Percentiles rank a stretch among this genome's conserved stretches.
Evolutionary conservation across 257 asterid genomes (phyloP).

Genomic region (Pogostemon cablin): DNA sequence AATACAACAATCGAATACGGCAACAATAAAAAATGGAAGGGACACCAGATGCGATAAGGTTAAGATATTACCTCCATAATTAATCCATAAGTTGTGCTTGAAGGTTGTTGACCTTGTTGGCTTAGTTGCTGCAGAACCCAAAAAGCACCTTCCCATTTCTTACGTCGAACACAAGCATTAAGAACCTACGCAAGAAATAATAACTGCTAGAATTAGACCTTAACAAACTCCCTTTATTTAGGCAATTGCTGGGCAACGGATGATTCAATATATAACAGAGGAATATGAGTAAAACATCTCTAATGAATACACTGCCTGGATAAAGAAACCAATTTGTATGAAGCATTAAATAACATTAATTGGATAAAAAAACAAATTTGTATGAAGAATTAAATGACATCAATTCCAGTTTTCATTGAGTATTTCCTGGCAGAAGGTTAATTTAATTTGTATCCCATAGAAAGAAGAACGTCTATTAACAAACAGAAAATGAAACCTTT

Average conservation of each 20-base stretch:
- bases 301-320: slow-evolving; percentile 10
- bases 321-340: slow-evolving; percentile 15
- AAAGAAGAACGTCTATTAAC: not conserved
- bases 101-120: slow-evolving; percentile 61
- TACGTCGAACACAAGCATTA: slow-evolving; percentile 83
- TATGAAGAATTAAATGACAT: slow-evolving; percentile 2
- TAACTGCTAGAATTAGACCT: slow-evolving; percentile 25
- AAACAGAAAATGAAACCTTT: not conserved
- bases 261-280: slow-evolving; percentile 18
- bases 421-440: slow-evolving; percentile 10
- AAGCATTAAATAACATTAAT: slow-evolving; percentile 1
- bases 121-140: slow-evolving; percentile 94
- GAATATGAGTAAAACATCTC: slow-evolving; percentile 19
- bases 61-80: slow-evolving; percentile 79
- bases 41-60: not conserved
- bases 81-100: slow-evolving; percentile 83
- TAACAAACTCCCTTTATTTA: not conserved
- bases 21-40: slow-evolving; percentile 1
- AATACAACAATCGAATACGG: not conserved
- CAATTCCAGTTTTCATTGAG: not conserved
- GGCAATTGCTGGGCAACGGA: not conserved
- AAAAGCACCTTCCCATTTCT: slow-evolving; percentile 97
- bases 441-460: not conserved
- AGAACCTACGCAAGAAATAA: slow-evolving; percentile 55
- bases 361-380: slow-evolving; percentile 14